A percentile compares a stretch with the other conserved stretches of the same genome.
Evolutionary conservation across 148 eudicot species (phyloP).

Genomic region (Arctostaphylos glauca): DNA sequence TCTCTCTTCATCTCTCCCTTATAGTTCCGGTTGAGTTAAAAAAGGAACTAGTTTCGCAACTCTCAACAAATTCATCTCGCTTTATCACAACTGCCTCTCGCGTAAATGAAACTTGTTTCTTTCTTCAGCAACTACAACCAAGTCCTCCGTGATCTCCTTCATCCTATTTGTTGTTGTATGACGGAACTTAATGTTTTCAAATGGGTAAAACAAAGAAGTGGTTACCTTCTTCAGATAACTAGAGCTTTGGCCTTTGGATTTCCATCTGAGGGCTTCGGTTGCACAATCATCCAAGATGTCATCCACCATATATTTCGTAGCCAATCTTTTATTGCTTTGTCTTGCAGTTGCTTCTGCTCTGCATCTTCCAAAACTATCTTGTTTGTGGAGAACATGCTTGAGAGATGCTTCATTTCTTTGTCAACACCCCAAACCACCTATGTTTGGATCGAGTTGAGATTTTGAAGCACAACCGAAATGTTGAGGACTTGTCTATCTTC

Average conservation of each 20-base stretch:
- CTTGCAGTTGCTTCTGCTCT: neutral
- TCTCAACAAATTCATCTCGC: too few species aligned
- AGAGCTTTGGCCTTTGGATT: neutral
- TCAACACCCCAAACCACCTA: neutral
- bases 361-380: neutral
- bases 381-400: neutral
- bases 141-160: neutral
- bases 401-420: neutral
- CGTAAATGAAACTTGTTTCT: conserved; percentile 19
- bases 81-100: neutral
- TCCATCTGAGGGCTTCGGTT: neutral
- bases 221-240: neutral
- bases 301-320: neutral
- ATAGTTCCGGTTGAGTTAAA: neutral
- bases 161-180: neutral
- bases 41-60: neutral
- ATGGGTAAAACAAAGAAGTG: neutral
- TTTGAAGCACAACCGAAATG: neutral
- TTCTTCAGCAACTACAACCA: conserved; percentile 16
- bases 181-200: neutral
- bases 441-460: neutral
- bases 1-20: neutral
- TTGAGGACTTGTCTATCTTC: neutral
- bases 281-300: too few species aligned
- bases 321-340: neutral